Evolutionary conservation across 768 basidiomycete species (phyloP), one percentile per base, ranked within the genome.

Genomic region (Pulveroboletus frians): DNA sequence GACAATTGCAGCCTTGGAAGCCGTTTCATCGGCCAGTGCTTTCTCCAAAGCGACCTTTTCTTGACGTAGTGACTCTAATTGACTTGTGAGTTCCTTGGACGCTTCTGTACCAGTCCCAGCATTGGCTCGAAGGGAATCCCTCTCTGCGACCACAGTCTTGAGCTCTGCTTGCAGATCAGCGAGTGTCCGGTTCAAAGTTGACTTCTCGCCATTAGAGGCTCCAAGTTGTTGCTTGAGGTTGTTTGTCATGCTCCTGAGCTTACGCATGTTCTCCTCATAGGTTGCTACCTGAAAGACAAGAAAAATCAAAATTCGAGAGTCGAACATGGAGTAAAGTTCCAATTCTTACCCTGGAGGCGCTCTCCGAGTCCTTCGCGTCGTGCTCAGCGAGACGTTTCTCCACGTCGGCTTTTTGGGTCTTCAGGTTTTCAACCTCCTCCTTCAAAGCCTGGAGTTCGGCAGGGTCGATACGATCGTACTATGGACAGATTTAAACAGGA

Each of bases 381-480:
- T 64, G 63, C 21, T 67, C 65, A 13, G 58, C 54, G 15, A 61
- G 46, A 13, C 58, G 53, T 26, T 67, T 69, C 44, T 70, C 63
- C 27, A 54, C 38, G 14, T 72, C 71, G 6, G 68, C 63, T 26
- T 71, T 73, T 55, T 77, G 65, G 1, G 68, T 47, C 55, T 80
- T 80, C 46, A 86, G 53, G 14, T 56, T 65, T 46, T 79, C 76
- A 9, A 87, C 77, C 61, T 91, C 84, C 20, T 86, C 85, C 65
- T 83, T 88, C 46, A 93, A 74, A 7, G 77, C 74, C 59, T 91
- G 87, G 32, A 92, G 73, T 59, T 93, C 91, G 3, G 85, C 81
- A 15, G 91, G 90, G 63, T 92, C 91, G 56, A 89, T 85, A 39
- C 91, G 87, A 57, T 93, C 89, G 60, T 92, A 92, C 87, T 90